A percentile compares a stretch with the other conserved stretches of the same genome.
phyloP scores from a whole-genome alignment of 192 early-diverging fungal genomes.

The Backusella parvicylindrica region DNA sequence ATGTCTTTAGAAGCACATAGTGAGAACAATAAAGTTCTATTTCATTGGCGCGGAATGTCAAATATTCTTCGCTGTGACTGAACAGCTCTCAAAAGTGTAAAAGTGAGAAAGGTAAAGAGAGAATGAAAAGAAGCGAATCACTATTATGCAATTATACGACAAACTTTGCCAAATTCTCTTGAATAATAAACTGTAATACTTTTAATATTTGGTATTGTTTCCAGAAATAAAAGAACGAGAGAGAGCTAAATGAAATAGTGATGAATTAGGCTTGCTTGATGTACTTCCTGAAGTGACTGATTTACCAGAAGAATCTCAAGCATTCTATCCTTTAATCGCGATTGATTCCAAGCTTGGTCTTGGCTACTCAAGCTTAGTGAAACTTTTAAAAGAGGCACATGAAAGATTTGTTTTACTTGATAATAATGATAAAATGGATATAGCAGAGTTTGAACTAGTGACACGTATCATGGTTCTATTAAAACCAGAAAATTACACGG shows the following conservation, averaged over 20 bases:
- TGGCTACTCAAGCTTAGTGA: background rate
- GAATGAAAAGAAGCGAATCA: background rate
- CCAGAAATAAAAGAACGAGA: background rate
- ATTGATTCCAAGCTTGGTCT: conserved; percentile 22
- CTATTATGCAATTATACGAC: conserved; percentile 5
- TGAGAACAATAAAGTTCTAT: no score
- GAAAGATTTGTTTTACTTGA: background rate
- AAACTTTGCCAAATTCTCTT: background rate
- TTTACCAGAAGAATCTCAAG: background rate
- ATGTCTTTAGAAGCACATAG: no score
- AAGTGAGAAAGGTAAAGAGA: background rate
- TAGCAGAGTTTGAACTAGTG: conserved; percentile 10
- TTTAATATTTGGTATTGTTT: background rate
- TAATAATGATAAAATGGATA: background rate
- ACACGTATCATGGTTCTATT: conserved; percentile 41
- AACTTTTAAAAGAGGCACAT: conserved; percentile 14
- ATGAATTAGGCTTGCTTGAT: conserved; percentile 24
- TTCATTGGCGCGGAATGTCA: background rate
- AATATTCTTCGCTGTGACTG: background rate
- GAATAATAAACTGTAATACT: background rate
- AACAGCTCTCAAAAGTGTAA: no score
- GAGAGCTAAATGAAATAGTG: background rate
- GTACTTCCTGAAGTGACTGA: background rate
- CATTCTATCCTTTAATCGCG: conserved; percentile 17
- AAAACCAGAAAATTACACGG: conserved; percentile 50